Evolutionary conservation across 345 rosid species (phyloP), one percentile per base, ranked within the genome.

Genomic region (Clausena lansium): DNA sequence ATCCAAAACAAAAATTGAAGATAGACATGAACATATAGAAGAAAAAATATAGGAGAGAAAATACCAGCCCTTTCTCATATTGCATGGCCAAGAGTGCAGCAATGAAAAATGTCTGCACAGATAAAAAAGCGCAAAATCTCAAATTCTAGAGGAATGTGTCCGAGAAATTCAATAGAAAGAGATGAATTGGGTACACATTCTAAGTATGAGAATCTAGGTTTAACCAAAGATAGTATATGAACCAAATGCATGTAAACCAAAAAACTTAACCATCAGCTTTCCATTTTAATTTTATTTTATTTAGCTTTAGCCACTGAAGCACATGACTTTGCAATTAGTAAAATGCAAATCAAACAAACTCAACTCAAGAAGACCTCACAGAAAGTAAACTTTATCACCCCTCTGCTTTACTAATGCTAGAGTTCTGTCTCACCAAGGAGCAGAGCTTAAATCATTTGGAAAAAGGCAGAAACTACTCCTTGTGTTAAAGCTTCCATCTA

Each of bases 71-170:
- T 85, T 91, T 96, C 85, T 89, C 85, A 61, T 96, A 96, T 85
- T 96, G 99, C 99, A 96, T 96, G 75, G 99, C 98, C 90, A 96
- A 88, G 54, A 94, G 94, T 41, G 95, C 99, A 79, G 98, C 99
- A 77, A 94, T 94, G 80, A 96, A 96, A 87, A 96, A 96, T 65
- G 98, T 93, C 99, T 96, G 91, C 74, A 75, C 60, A 70, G 65
- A 47, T 69, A 54, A 79, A 45, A 69, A 79, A 25, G 27, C 14
- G 59, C 36, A 82, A 77, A 32, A 50, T 62, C 9, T 50, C 58
- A 74, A 52, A 24, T n/a, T 57, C 45, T 55, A 61, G 41, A 58
- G n/a, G 58, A 24, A 50, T 1, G 1, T 32, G 4, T 66, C 0
- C 81, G 79, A 82, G 74, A 84, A 52, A 79, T 77, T 22, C 30